Base-by-base conservation (phyloP, 1,284 basidiomycete genomes). In the Boletus semigastroideus region DNA sequence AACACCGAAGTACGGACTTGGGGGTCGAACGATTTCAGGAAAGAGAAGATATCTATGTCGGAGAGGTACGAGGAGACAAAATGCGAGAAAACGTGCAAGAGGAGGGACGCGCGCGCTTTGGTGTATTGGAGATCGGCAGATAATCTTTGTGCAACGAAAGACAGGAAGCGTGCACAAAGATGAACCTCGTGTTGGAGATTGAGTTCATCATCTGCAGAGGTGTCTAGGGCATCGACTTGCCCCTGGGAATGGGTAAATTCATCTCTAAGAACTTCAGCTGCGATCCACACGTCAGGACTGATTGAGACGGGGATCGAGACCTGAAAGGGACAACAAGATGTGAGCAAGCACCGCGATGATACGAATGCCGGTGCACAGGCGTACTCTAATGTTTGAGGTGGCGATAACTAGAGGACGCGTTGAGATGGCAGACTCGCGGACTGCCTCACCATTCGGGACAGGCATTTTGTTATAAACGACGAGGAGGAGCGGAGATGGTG, bases 221-320 rank as follows among this genome's bases (percentile, higher is more conserved):
- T 74, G 62, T 82, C 78, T 64, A 79, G 70, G 53, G 77, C 74
- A 68, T 84, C 79, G 65, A 77, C 53, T 64, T 76, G 75, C 46
- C 77, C 74, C 65, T 89, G 81, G 51, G 79, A 73, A 68, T 91
- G 84, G 53, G 78, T 73, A 69, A 94, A 95, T 59, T 93, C 90
- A 64, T 94, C 92, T 67, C 89, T 80, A 56, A 94, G 81, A 63
- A 93, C 84, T 72, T 94, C 91, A 50, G 92, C 92, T 47, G 85
- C 80, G 64, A 93, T 90, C 92, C 93, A 95, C 70, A 92, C 85
- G 66, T 92, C 82, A 58, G 76, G 64, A 37, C 78, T 76, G 17
- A 89, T 86, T 44, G 90, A 86, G 56, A 95, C 89, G 53, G 90
- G 92, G 68, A 96, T 85, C 57, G 87, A 86, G 59, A 95, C 71